Percentiles rank a stretch among this genome's conserved stretches.
phyloP scores from a whole-genome alignment of 306 rosid genomes.

The Alnus rubra region DNA sequence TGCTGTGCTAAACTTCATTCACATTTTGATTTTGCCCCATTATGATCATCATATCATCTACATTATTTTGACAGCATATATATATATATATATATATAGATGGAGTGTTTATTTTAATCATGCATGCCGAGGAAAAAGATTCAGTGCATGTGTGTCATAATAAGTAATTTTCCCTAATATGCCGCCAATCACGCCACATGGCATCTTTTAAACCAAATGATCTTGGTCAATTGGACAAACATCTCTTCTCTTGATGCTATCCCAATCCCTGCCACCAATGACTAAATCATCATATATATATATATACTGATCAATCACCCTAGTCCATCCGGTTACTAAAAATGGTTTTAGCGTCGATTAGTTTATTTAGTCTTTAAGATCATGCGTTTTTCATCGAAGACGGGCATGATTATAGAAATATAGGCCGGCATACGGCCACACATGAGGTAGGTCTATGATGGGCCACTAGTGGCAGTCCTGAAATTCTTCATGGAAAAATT shows the following conservation, averaged over 20 bases:
- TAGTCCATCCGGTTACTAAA: background rate
- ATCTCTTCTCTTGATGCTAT: background rate
- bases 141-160: conserved; percentile 41
- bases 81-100: conserved; percentile 1
- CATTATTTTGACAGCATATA: conserved; percentile 40
- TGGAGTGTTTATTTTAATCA: conserved; percentile 19
- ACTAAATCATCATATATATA: background rate
- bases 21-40: conserved; percentile 33
- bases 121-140: conserved; percentile 17
- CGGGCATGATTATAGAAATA: conserved; percentile 41
- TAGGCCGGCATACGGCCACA: conserved; percentile 31
- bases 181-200: conserved; percentile 57
- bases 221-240: background rate
- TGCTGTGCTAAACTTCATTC: conserved; percentile 37
- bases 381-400: background rate
- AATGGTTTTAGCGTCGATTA: too few species aligned
- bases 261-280: background rate
- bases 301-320: background rate
- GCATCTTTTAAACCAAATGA: conserved; percentile 36
- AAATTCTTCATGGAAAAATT: conserved; percentile 21
- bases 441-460: conserved; percentile 36
- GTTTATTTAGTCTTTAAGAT: too few species aligned
- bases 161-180: conserved; percentile 29
- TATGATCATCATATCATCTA: conserved; percentile 37
- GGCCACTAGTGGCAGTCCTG: conserved; percentile 16